These are phyloP conservation scores for Pseudisothecium myosuroides DNA, from an alignment of 225 moss, liverwort and hornwort genomes.

Conservation along the genomic window DNA sequence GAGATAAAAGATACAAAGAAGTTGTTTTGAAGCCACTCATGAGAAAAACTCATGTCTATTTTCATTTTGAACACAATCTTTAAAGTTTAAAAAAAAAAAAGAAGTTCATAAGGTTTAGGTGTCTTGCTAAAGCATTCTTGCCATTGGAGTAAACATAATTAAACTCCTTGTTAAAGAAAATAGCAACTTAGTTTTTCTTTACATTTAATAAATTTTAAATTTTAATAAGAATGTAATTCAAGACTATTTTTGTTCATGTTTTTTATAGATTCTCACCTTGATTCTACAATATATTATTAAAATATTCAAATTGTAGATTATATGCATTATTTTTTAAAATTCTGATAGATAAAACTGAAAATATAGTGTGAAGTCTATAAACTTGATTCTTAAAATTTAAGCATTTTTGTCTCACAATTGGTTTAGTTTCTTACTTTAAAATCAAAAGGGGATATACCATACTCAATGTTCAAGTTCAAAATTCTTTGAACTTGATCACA, in stretches of 20 bases:
- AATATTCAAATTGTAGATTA: background rate
- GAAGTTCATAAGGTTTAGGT: background rate
- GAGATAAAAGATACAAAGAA: background rate
- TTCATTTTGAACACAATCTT: background rate
- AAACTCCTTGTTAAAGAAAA: no score
- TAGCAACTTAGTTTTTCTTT: no score
- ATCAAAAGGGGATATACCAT: background rate
- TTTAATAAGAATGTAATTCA: background rate
- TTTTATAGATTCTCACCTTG: background rate
- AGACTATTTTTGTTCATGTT: background rate
- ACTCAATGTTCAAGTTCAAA: fast-evolving
- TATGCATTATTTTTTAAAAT: background rate
- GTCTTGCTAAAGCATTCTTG: background rate
- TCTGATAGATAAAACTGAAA: no score
- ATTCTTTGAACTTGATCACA: background rate
- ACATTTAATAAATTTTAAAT: background rate
- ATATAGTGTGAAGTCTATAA: background rate
- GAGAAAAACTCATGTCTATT: background rate
- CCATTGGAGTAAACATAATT: background rate
- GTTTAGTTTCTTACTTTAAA: background rate
- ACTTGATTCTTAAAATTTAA: background rate
- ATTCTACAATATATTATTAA: background rate
- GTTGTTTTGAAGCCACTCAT: background rate
- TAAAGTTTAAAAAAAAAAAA: background rate
- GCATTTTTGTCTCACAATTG: background rate